phyloP scores from a whole-genome alignment of 2,329 filamentous ascomycete genomes.

The Paecilomyces fulvus region DNA sequence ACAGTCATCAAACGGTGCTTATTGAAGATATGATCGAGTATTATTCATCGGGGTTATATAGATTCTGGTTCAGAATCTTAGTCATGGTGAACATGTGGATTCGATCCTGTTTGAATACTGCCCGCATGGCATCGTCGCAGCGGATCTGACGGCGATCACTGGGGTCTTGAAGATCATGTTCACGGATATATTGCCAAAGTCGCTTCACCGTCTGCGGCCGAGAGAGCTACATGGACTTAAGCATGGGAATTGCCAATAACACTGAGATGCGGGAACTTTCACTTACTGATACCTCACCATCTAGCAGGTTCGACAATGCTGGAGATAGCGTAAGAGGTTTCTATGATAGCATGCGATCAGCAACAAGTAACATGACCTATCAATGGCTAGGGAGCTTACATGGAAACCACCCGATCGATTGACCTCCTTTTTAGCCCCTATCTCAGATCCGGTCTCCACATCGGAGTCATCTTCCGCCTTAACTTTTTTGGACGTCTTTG shows the following conservation, averaged over 20 bases:
- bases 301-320: constrained; percentile 36
- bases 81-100: constrained; percentile 99
- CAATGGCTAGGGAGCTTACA: constrained; percentile 37
- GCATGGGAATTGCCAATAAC: constrained; percentile 4
- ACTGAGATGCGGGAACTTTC: neutral
- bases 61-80: constrained; percentile 81
- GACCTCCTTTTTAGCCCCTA: constrained; percentile 49
- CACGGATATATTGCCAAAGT: constrained; percentile 92
- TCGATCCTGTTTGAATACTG: constrained; percentile 81
- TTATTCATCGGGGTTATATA: constrained; percentile 75
- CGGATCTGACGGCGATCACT: constrained; percentile 83
- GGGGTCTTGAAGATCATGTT: constrained; percentile 79
- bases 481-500: constrained; percentile 57
- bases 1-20: neutral
- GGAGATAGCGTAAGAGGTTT: constrained; percentile 40
- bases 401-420: constrained; percentile 86
- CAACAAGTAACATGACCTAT: neutral
- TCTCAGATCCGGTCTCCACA: constrained; percentile 53
- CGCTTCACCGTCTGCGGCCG: constrained; percentile 93
- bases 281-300: constrained; percentile 37
- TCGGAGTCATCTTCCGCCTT: constrained; percentile 75
- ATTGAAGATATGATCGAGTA: neutral
- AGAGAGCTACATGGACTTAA: constrained; percentile 56
- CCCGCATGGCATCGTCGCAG: constrained; percentile 85
- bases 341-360: constrained; percentile 14